These are phyloP conservation scores for Pleurotus giganteus DNA, from an alignment of 768 basidiomycete species.

Conservation along the genomic window DNA sequence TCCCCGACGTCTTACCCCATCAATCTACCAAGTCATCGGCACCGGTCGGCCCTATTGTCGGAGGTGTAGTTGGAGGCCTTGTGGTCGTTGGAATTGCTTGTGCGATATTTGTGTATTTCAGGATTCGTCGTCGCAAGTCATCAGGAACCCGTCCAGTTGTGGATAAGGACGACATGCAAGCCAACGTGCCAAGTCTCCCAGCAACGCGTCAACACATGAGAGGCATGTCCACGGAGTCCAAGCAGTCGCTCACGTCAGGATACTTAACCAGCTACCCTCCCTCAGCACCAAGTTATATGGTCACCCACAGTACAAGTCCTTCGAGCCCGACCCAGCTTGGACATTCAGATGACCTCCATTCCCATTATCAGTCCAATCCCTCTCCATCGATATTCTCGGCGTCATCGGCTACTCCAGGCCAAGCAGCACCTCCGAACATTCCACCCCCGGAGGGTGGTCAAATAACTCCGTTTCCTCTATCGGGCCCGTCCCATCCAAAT, in stretches of 20 bases:
- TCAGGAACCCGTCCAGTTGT: not conserved
- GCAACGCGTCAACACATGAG: not conserved
- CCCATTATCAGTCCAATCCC: not conserved
- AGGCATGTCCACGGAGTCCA: not conserved
- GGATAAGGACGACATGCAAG: not conserved
- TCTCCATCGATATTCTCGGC: not conserved
- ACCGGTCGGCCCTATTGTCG: constrained; percentile 7
- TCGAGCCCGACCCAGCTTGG: not conserved
- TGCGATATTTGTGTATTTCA: not conserved
- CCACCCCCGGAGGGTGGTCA: not conserved
- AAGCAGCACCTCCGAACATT: not conserved
- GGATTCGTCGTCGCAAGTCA: not conserved
- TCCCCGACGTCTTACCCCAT: not conserved
- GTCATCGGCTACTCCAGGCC: not conserved
- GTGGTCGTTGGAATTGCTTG: not conserved
- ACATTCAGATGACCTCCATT: not conserved
- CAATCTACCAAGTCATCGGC: not conserved
- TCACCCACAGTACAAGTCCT: not conserved
- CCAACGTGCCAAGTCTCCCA: not conserved
- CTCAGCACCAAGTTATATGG: not conserved
- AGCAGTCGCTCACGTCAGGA: not conserved
- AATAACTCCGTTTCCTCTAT: not conserved
- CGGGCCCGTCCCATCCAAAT: not conserved
- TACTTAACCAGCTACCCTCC: not conserved
- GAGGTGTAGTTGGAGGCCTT: constrained; percentile 7